Percentiles rank a stretch among this genome's conserved stretches.
Conservation (phyloP, 2,329 filamentous ascomycete genomes). For the Monilinia vaccinii-corymbosi region DNA sequence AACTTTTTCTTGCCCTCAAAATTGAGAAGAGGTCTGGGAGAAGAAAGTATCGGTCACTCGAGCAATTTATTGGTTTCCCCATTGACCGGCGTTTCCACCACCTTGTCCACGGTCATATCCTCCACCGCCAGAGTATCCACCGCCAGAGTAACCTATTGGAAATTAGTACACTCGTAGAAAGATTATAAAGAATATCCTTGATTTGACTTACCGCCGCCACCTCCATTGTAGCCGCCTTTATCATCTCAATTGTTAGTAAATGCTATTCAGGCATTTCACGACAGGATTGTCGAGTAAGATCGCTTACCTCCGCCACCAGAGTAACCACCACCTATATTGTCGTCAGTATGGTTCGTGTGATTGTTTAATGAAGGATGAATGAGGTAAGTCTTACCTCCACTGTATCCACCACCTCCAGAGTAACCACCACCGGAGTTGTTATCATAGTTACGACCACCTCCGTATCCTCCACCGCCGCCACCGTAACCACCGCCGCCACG, state of each 20-base stretch:
- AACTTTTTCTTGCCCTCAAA: conserved; percentile 26
- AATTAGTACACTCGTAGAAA: not conserved
- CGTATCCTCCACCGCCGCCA: conserved; percentile 36
- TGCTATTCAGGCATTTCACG: conserved; percentile 1
- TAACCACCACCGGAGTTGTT: conserved; percentile 26
- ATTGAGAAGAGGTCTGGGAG: not conserved
- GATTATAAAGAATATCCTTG: not conserved
- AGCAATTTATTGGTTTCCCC: conserved; percentile 5
- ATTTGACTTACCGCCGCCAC: conserved; percentile 9
- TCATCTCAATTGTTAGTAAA: conserved; percentile 8
- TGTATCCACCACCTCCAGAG: conserved; percentile 20
- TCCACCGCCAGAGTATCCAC: conserved; percentile 5
- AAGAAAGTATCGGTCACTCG: not conserved
- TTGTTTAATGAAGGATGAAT: not conserved
- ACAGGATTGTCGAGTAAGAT: conserved; percentile 4
- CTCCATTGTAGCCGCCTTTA: conserved; percentile 8
- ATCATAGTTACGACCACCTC: conserved; percentile 24
- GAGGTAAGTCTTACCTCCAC: conserved; percentile 5
- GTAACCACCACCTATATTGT: conserved; percentile 4
- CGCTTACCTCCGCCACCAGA: conserved; percentile 20
- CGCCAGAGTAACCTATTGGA: conserved; percentile 3
- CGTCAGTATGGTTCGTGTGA: not conserved
- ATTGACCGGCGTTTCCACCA: conserved; percentile 8
- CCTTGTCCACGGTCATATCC: not conserved
- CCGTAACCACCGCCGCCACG: conserved; percentile 41